Evolutionary conservation across 768 basidiomycete genomes (phyloP), one percentile per base, ranked within the genome.

Genomic region (Panaeolus papilionaceus): DNA sequence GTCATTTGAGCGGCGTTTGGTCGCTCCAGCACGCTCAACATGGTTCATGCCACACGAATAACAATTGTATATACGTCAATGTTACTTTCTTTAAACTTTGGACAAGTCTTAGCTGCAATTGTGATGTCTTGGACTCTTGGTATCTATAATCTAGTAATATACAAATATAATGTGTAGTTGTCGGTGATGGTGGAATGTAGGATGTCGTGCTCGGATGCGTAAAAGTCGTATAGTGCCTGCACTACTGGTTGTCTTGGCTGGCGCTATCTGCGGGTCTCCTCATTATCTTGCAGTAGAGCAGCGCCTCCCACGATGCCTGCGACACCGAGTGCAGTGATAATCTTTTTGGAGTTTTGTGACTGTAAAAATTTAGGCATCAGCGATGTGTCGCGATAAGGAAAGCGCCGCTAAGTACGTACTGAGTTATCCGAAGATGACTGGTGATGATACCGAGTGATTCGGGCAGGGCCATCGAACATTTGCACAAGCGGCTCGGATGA

Each of bases 381-480:
- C 45, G n/a, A 64, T 28, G 37, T 51, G 38, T 51, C 64, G 42
- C 38, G 49, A 51, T 51, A 51, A 47, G 23, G 23, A 33, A 47
- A 47, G 37, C 37, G 42, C 38, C 45, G 40, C 20, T 64, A 33
- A 42, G 40, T 16, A 64, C 64, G 45, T 51, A 64, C 64, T 23
- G 20, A 26, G 33, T 51, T 64, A 49, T 64, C 64, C 45, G 64
- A 64, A 20, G 72, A 69, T 11, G 74, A 64, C 63, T 71, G 69
- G 63, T 77, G 75, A 26, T 75, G 72, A 66, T 76, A 78, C 28
- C 75, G 72, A 28, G 74, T 72, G 20, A 77, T 72, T 16, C 79
- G 77, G 5, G 85, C 84, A 18, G 85, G 85, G 2, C 85, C 85
- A 33, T 85, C 84, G 67, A 85, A 86, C 16, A 83, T 63, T 70